Base-by-base conservation (phyloP, 2,329 filamentous ascomycete species). In the Diatrype stigma region DNA sequence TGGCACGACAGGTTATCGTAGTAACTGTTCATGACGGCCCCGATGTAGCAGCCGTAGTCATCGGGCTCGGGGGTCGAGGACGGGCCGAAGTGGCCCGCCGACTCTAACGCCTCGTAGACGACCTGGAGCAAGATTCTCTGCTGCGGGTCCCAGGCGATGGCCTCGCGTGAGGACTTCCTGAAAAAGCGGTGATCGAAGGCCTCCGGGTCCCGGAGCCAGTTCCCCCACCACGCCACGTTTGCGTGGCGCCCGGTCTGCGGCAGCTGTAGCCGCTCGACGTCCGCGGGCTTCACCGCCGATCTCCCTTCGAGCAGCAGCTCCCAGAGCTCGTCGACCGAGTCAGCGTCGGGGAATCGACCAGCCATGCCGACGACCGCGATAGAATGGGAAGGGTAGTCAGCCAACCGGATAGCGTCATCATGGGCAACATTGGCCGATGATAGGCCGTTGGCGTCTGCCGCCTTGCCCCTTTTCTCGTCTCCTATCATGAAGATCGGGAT, bases 21-120 rank as follows among this genome's bases (percentile, higher is more conserved):
- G 50, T 77, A 76, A 47, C 77, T 71, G 7, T 55, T 58, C 0
- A 51, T 56, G 26, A 61, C 63, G 4, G 61, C 59, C 5, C 72
- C 72, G 2, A 76, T 60, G 42, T 69, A 76, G 23, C 64, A 67
- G 26, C 2, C 73, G n/a, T n/a, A n/a, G n/a, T n/a, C 73, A 3
- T 71, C 55, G 6, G 54, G 37, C 16, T 60, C 54, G 14, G 42
- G 37, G 40, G 11, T 56, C 42, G 2, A 49, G 40, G 30, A 6
- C 47, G 6, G 7, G 45, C 47, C 32, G 48, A 59, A 59, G 37
- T 65, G 63, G 3, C 67, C 61, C 1, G 56, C 63, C 21, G 57
- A 54, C 14, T 66, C 63, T 0, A 65, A 54, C 3, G 57, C 61
- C n/a, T 60, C 50, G 47, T 67, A 67, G 3, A 65, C 59, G 1